A percentile compares a stretch with the other conserved stretches of the same genome.
Conservation (phyloP, 2,329 filamentous ascomycete species). For the Camptophora hylomeconis region DNA sequence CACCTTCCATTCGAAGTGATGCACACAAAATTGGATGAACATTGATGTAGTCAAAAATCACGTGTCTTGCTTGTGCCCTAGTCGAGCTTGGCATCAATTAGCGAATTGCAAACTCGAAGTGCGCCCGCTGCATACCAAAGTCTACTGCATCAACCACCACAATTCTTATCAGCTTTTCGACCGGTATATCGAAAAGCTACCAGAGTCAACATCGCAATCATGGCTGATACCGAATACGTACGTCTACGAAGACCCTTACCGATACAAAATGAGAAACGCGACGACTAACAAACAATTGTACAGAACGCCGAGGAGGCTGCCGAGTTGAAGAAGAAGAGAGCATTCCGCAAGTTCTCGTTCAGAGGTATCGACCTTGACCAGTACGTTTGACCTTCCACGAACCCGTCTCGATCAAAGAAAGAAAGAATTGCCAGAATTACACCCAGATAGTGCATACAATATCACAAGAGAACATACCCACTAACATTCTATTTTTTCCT, state of each 20-base stretch:
- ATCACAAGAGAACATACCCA: conserved; percentile 19
- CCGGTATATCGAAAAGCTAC: conserved; percentile 30
- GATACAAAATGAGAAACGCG: conserved; percentile 1
- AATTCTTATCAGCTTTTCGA: conserved; percentile 33
- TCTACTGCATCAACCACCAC: no score
- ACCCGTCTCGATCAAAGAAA: conserved; percentile 1
- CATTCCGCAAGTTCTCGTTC: conserved; percentile 99
- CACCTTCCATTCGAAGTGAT: no score
- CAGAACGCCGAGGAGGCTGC: conserved; percentile 96
- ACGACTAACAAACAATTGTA: conserved; percentile 16
- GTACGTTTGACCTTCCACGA: conserved; percentile 46
- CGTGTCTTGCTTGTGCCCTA: no score
- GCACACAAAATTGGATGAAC: no score
- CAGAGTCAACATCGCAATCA: conserved; percentile 46
- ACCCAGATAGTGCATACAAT: conserved; percentile 1
- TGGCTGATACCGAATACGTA: conserved; percentile 85
- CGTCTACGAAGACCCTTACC: conserved; percentile 32
- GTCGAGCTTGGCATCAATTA: no score
- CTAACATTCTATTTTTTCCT: conserved; percentile 15
- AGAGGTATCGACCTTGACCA: conserved; percentile 98
- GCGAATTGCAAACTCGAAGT: no score
- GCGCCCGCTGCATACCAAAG: no score
- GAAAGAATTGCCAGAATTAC: not conserved
- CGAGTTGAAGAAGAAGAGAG: conserved; percentile 99
- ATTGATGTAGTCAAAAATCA: no score